Conservation (phyloP, 352 stramenopile genomes). For the Globisporangium nodosum region DNA sequence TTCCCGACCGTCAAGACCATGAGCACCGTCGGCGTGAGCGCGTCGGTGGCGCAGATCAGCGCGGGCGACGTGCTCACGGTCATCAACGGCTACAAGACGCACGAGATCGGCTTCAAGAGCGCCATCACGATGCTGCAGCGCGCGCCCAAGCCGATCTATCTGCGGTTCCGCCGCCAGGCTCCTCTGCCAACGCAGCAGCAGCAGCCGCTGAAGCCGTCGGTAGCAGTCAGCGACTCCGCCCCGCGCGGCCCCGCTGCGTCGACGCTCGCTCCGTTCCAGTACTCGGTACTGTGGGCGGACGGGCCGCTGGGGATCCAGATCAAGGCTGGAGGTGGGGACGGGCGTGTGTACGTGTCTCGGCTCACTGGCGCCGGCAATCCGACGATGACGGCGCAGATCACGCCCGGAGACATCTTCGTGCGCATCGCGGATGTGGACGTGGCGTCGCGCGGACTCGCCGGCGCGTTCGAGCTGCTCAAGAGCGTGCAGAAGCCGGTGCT, state of each 20-base stretch:
- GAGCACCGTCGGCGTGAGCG: constrained; percentile 46
- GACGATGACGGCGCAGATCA: constrained; percentile 43
- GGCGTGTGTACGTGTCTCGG: constrained; percentile 64
- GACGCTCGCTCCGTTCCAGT: constrained; percentile 35
- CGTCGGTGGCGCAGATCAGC: constrained; percentile 61
- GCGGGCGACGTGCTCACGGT: constrained; percentile 59
- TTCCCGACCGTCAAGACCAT: constrained; percentile 66
- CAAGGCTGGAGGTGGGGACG: constrained; percentile 45
- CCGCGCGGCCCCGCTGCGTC: constrained; percentile 3
- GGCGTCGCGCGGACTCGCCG: constrained; percentile 58
- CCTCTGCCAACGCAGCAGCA: constrained; percentile 8
- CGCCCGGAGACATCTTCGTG: constrained; percentile 70
- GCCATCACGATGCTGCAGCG: constrained; percentile 71
- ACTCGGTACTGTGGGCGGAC: constrained; percentile 69
- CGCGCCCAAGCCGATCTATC: constrained; percentile 66
- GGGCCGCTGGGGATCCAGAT: constrained; percentile 82
- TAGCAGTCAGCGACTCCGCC: not conserved
- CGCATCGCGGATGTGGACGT: constrained; percentile 69
- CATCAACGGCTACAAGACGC: constrained; percentile 70
- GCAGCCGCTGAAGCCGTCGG: not conserved
- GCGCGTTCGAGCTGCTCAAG: constrained; percentile 73
- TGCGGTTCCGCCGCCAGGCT: constrained; percentile 48
- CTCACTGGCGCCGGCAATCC: constrained; percentile 61
- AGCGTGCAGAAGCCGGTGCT: constrained; percentile 76
- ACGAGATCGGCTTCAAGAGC: constrained; percentile 76